A percentile compares a stretch with the other conserved stretches of the same genome.
phyloP scores from a whole-genome alignment of 257 asterid species.

The Solanum etuberosum region DNA sequence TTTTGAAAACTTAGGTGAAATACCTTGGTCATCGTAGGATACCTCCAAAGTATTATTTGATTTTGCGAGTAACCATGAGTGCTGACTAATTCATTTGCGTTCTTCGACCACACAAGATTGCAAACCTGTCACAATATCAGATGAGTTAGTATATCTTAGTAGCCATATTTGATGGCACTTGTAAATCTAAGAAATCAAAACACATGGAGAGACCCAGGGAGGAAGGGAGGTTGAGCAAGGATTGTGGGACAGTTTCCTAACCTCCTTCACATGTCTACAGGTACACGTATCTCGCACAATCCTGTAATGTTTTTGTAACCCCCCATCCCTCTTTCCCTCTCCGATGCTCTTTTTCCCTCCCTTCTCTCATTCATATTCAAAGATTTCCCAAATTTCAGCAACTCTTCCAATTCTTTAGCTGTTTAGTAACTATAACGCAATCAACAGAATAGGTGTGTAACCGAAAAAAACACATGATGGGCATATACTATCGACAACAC shows the following conservation, averaged over 20 bases:
- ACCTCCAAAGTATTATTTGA: slow-evolving; percentile 88
- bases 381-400: neutral
- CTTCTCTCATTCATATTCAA: neutral
- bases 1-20: neutral
- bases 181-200: neutral
- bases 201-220: no score
- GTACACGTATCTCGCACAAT: neutral
- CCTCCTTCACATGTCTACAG: neutral
- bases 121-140: slow-evolving; percentile 50
- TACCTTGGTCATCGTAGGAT: slow-evolving; percentile 93
- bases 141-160: neutral
- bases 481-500: neutral
- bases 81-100: slow-evolving; percentile 84
- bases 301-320: neutral
- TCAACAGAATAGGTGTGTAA: neutral
- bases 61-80: slow-evolving; percentile 94
- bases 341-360: rapidly evolving
- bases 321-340: neutral
- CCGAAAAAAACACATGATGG: neutral
- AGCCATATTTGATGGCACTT: neutral
- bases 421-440: neutral
- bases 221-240: no score
- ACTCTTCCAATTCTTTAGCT: neutral
- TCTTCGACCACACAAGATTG: slow-evolving; percentile 96
- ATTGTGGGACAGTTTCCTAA: no score